Evolutionary conservation across 768 basidiomycete genomes (phyloP), one percentile per base, ranked within the genome.

Genomic region (Lactarius evosmus): DNA sequence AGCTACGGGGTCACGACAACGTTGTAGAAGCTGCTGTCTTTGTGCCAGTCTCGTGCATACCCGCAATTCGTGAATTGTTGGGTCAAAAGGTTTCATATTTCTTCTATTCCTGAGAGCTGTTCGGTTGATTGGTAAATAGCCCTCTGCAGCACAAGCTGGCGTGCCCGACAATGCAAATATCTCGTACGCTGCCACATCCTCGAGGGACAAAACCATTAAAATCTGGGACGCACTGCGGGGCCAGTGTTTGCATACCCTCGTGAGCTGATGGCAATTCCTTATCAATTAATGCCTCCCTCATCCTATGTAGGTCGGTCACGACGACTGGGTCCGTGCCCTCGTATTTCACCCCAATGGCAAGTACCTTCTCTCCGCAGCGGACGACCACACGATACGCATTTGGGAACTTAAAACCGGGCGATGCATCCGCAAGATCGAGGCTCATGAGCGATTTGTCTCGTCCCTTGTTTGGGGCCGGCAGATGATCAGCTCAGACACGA

Each of bases 341-440:
- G 79, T 81, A 38, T 85, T 85, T 73, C 84, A 85, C 67, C 84
- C 84, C 0, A 75, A 75, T 12, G 84, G 84, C 34, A 84, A 83
- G 66, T 80, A 77, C 70, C 77, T 85, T 22, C 75, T 85, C 6
- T 83, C 83, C 7, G 82, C 82, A 0, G 80, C 81, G 7, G 84
- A 85, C 73, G 84, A 85, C 74, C 79, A 83, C 70, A 82, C 84
- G 16, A 76, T 84, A 38, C 79, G 81, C 17, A 76, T 84, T 0
- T 85, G 84, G 84, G 84, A 85, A 68, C 74, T 85, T 27, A 71
- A 74, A 33, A 80, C 79, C 6, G 84, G 84, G 3, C 75, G 83
- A 40, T 84, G 83, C 68, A 72, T 72, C 38, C 70, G 69, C 51
- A 69, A 59, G 9, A 67, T 69, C 17, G 68, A 69, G 36, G 68